Evolutionary conservation across 2,329 filamentous ascomycete genomes (phyloP), one percentile per base, ranked within the genome.

Genomic region (Calonectria fujianensis): DNA sequence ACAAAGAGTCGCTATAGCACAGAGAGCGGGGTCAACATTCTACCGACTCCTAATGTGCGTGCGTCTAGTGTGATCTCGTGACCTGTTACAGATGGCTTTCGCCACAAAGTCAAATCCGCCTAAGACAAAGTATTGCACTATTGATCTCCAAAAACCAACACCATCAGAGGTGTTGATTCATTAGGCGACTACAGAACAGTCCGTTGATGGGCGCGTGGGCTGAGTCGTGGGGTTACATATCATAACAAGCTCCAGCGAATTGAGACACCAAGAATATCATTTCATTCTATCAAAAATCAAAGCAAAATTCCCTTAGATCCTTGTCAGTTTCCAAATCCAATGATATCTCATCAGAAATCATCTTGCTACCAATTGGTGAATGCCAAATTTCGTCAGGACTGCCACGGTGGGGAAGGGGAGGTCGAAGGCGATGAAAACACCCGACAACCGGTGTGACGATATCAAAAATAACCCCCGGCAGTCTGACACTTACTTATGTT

Each of bases 11-110:
- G 20, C 31, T 24, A 2, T 4, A 29, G 6, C 2, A 2, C 37
- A 48, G 24, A 29, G 35, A 16, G 57, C 35, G 57, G 57, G 37
- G 57, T 29, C 37, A 27, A 24, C n/a, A 7, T 18, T 63, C n/a
- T 27, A 14, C 24, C 24, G 24, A 24, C 24, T 41, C 8, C 32
- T 37, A 14, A 39, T 63, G 24, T 41, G 24, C 35, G n/a, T 41
- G 7, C 24, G 27, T 63, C 24, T 63, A 41, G 57, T 41, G 24
- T 3, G 35, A 37, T 41, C 57, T 63, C 37, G 57, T 63, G 57
- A 63, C 24, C 24, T 37, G 16, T 7, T n/a, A 59, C 31, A 57
- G 9, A 45, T 35, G 9, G 52, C 52, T 31, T 32, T n/a, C n/a
- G 52, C 32, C 52, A 20, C 52, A 24, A 35, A 57, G 52, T 57